These are phyloP conservation scores for Corniculantispora saksenae DNA, from an alignment of 2,329 filamentous ascomycete species.

Conservation along the genomic window DNA sequence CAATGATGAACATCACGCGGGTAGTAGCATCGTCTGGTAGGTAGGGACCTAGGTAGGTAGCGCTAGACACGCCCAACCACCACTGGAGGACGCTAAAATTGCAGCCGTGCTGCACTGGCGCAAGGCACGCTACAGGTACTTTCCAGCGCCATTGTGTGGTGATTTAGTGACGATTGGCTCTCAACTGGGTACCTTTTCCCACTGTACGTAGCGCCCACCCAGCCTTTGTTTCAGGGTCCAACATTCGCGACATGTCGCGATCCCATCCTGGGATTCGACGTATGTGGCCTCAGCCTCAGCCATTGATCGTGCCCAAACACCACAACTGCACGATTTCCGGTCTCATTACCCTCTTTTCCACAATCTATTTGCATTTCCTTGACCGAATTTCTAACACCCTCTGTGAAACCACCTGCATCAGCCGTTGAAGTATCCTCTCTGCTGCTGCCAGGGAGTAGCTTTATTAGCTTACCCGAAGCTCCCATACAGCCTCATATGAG, in stretches of 20 bases:
- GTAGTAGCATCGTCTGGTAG: no score
- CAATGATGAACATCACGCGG: no score
- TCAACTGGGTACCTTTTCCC: no score
- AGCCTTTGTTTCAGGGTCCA: conserved; percentile 8
- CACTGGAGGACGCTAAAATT: background rate
- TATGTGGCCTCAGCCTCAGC: background rate
- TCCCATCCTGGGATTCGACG: background rate
- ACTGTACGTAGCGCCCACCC: no score
- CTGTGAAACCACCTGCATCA: background rate
- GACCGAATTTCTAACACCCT: background rate
- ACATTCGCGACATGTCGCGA: background rate
- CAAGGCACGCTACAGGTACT: no score
- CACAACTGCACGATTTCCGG: background rate
- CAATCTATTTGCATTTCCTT: background rate
- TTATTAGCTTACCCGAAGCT: background rate
- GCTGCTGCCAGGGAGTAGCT: background rate
- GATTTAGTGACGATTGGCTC: no score
- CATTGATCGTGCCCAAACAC: background rate
- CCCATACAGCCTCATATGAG: background rate
- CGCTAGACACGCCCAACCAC: background rate
- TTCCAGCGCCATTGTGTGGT: no score
- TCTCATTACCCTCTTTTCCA: background rate
- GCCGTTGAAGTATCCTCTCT: background rate
- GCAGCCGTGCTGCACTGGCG: no score
- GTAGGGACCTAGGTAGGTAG: no score